A percentile compares a stretch with the other conserved stretches of the same genome.
These are phyloP conservation scores for Leccinum variicolor DNA, from an alignment of 768 basidiomycete species.

Conservation along the genomic window DNA sequence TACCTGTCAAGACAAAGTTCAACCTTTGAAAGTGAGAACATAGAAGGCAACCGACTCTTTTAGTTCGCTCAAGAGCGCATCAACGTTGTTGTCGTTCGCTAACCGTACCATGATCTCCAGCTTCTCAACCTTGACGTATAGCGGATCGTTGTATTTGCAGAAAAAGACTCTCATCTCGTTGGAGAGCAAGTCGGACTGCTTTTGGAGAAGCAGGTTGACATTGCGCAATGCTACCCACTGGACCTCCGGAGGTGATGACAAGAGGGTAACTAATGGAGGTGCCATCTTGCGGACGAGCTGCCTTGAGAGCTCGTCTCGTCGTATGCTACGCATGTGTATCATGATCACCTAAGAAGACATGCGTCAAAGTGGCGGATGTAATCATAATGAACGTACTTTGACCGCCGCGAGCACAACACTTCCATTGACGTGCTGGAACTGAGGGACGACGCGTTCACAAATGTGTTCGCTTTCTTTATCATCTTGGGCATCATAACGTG, in stretches of 20 bases:
- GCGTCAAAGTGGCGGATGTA: neutral
- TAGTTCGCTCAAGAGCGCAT: slow-evolving; percentile 90
- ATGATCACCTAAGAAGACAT: slow-evolving; percentile 71
- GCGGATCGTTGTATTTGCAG: slow-evolving; percentile 99
- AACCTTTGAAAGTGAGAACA: neutral
- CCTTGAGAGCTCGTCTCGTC: slow-evolving; percentile 78
- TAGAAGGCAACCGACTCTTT: slow-evolving; percentile 73
- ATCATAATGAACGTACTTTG: slow-evolving; percentile 53
- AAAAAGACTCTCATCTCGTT: slow-evolving; percentile 99
- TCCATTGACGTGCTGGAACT: slow-evolving; percentile 97
- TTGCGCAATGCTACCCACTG: slow-evolving; percentile 98
- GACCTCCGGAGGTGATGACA: slow-evolving; percentile 95
- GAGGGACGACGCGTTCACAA: slow-evolving; percentile 96
- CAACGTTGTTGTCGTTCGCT: slow-evolving; percentile 88
- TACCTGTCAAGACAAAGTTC: slow-evolving; percentile 51
- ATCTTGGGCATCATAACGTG: slow-evolving; percentile 79
- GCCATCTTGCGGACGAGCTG: slow-evolving; percentile 95
- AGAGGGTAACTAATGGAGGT: slow-evolving; percentile 90
- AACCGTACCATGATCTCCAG: slow-evolving; percentile 97
- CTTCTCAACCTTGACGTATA: slow-evolving; percentile 99
- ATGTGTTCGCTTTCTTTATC: slow-evolving; percentile 98
- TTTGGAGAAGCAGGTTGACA: slow-evolving; percentile 94
- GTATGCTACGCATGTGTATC: slow-evolving; percentile 89
- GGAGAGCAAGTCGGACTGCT: slow-evolving; percentile 82
- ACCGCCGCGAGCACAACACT: slow-evolving; percentile 96